phyloP scores from a whole-genome alignment of 345 rosid species.

The Eucalyptus paniculata region DNA sequence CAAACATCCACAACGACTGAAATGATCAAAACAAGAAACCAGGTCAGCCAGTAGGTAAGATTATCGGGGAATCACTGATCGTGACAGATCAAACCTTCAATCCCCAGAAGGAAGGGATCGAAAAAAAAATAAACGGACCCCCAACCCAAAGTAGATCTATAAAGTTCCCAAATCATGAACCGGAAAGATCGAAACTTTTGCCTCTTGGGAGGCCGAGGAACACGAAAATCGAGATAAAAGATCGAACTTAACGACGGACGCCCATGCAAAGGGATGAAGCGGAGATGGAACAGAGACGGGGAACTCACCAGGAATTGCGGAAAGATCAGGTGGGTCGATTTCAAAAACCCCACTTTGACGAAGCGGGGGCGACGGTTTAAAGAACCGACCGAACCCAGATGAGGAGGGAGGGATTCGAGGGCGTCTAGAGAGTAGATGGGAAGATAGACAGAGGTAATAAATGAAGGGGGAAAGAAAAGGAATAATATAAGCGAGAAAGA shows the following conservation, averaged over 20 bases:
- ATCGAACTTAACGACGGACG: not conserved
- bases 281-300: not conserved
- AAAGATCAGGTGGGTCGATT: not conserved
- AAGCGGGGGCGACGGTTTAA: not conserved
- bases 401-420: not conserved
- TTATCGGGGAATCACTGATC: not conserved
- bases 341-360: not conserved
- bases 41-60: not conserved
- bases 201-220: not conserved
- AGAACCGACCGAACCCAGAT: not conserved
- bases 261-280: not conserved
- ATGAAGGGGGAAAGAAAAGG: not conserved
- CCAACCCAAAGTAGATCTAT: not conserved
- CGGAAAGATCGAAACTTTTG: not conserved
- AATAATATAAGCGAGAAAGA: not conserved
- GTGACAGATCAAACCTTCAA: not conserved
- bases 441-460: not conserved
- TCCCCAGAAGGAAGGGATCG: not conserved
- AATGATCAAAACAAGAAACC: not conserved
- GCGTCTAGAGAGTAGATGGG: not conserved
- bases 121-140: not conserved
- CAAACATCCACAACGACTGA: not conserved
- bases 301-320: not conserved
- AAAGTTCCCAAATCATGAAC: not conserved
- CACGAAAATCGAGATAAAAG: not conserved